Evolutionary conservation across 2,329 filamentous ascomycete genomes (phyloP), one percentile per base, ranked within the genome.

Genomic region (Epichloe glyceriae): DNA sequence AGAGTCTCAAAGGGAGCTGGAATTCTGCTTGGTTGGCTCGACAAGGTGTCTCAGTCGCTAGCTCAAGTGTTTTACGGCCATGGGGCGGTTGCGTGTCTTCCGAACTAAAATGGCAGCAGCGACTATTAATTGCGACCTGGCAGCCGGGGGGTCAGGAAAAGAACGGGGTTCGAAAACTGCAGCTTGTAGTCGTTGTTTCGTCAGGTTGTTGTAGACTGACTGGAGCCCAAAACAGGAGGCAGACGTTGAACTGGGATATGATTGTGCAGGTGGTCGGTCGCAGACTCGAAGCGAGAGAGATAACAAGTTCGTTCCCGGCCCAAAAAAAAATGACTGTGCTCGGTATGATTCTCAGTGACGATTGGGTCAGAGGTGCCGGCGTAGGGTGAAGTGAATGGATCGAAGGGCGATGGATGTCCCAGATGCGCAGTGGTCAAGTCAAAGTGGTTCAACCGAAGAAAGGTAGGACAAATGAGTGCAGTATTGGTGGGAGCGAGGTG

Each of bases 61-160:
- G 53, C 51, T 54, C 47, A 53, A 47, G 44, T 51, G 54, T 58
- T 54, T 54, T 57, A 55, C 59, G 54, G 61, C 50, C 47, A 50
- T 50, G 40, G 20, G 34, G 33, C 14, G 49, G 20, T 33, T 51
- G 50, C 40, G 33, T 46, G 41, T 45, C 52, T 52, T 49, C 50
- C 46, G 33, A 52, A 39, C 34, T 26, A 35, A 39, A 38, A 7
- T 37, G 12, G 26, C n/a, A 11, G 30, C 17, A 50, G 41, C 19
- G 34, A 38, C 34, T 37, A 14, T 12, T 49, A 15, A 15, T 43
- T 35, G 47, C 40, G 20, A 43, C 38, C 12, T 17, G 37, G 20
- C 20, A 10, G 34, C n/a, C 8, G 20, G 22, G 37, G 17, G 33
- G 33, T 5, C 44, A 3, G 12, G n/a, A 17, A 26, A 38, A 15